These are phyloP conservation scores for Candolleomyces efflorescens DNA, from an alignment of 768 basidiomycete genomes.

Conservation along the genomic window DNA sequence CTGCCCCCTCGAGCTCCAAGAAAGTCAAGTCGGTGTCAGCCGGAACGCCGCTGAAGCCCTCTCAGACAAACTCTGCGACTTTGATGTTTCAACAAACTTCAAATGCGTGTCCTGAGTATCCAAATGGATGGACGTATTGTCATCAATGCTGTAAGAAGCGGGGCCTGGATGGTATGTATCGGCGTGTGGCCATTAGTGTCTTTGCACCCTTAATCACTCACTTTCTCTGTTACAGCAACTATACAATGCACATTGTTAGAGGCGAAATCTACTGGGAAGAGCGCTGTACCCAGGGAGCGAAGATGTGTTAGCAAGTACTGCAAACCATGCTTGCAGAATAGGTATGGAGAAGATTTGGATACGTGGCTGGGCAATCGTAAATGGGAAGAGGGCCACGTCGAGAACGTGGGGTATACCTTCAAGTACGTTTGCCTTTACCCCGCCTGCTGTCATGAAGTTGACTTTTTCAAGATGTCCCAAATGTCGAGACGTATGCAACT, in stretches of 20 bases:
- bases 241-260: constrained; percentile 34
- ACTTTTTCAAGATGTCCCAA: constrained; percentile 53
- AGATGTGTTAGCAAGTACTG: constrained; percentile 62
- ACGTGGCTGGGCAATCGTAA: constrained; percentile 26
- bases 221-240: constrained; percentile 15
- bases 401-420: constrained; percentile 41
- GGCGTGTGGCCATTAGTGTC: background rate
- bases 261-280: constrained; percentile 13
- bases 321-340: constrained; percentile 59
- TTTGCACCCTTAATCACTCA: background rate
- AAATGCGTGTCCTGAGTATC: constrained; percentile 23
- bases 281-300: constrained; percentile 23
- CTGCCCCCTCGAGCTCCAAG: constrained; percentile 20
- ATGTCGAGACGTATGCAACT: constrained; percentile 66
- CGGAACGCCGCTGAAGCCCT: constrained; percentile 16
- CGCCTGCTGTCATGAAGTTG: background rate
- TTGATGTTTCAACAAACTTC: background rate
- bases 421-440: constrained; percentile 32
- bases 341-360: constrained; percentile 54
- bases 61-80: constrained; percentile 22
- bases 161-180: constrained; percentile 40
- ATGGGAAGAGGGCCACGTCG: constrained; percentile 17
- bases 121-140: constrained; percentile 51
- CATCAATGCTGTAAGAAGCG: constrained; percentile 71
- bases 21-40: constrained; percentile 25